Evolutionary conservation across 805 yeast species (phyloP), one percentile per base, ranked within the genome.

Genomic region (Ogataea sp.): DNA sequence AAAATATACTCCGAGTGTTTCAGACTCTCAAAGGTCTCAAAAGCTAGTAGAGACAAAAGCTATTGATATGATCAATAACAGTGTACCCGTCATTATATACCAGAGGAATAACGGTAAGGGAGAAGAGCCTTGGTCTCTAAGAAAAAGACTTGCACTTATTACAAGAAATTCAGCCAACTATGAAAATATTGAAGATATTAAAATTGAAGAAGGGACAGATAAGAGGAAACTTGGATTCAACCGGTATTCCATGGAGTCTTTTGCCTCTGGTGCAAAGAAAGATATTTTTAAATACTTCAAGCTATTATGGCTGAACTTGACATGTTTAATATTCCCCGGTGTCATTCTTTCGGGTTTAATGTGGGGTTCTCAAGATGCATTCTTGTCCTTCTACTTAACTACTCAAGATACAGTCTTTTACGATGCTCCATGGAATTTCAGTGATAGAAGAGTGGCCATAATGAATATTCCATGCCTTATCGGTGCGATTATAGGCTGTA

Each of bases 311-410:
- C 41, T 50, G 35, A 60, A 55, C 34, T 26, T 58, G 18, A 42
- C 44, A n/a, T 54, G 60, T 36, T 30, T 59, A 3, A 44, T 49
- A 38, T 77, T 76, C 51, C 85, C 85, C 1, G 79, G 83, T 1
- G 78, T 77, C 10, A 58, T 80, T 45, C 63, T 72, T 24, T 69
- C 81, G 2, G 85, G 86, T n/a, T 44, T 77, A 8, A 75, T 80
- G 44, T 83, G 89, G 87, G 90, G 90, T 18, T 66, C 77, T 40
- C 89, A 83, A 54, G 83, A 80, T 53, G 83, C 87, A 0, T 75
- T 81, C 52, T 64, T 83, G 45, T 71, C 88, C 0, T 83, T 83
- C 52, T 83, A 83, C 58, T 57, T 83, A 43, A 82, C 89, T 2
- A 74, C 84, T 3, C 80, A 81, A 52, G 88, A 82, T 44, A 78